Percentiles rank a stretch among this genome's conserved stretches.
These are phyloP conservation scores for Tilletia horrida DNA, from an alignment of 1,284 basidiomycete genomes.

Conservation along the genomic window DNA sequence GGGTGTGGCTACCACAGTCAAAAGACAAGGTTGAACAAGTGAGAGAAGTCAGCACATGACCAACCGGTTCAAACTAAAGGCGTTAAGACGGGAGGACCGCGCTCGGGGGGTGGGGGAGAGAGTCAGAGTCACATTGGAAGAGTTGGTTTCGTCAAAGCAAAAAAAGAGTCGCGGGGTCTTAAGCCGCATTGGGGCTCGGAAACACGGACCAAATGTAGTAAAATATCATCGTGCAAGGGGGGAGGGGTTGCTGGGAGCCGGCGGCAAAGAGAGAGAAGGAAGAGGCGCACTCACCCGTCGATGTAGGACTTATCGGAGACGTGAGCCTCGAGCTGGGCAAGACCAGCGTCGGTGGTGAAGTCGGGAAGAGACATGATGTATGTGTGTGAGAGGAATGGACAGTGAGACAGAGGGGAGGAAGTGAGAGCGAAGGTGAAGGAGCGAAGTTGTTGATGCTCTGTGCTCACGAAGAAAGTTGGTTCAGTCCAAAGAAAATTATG, in stretches of 20 bases:
- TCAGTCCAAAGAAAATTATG: neutral
- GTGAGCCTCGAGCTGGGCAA: conserved; percentile 47
- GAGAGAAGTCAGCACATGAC: conserved; percentile 19
- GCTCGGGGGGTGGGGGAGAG: conserved; percentile 16
- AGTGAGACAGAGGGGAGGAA: too few relatives aligned
- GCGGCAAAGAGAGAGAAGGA: conserved; percentile 4
- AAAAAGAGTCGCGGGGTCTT: conserved; percentile 54
- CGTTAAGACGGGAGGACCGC: neutral
- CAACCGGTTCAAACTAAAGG: conserved; percentile 2
- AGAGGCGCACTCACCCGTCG: conserved; percentile 48
- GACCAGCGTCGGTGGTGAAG: conserved; percentile 45
- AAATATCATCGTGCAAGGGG: conserved; percentile 41
- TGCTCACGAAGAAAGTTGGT: neutral
- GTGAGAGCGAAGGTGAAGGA: neutral
- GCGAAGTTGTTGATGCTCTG: neutral
- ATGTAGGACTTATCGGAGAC: conserved; percentile 51
- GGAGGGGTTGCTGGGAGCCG: too few relatives aligned
- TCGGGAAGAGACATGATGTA: conserved; percentile 53
- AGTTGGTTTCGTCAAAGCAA: conserved; percentile 52
- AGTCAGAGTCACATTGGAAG: conserved; percentile 48
- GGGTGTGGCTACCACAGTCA: conserved; percentile 68
- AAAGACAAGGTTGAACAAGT: neutral
- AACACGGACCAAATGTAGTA: conserved; percentile 55
- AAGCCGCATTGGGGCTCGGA: conserved; percentile 55
- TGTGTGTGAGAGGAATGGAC: neutral